Percentiles rank a stretch among this genome's conserved stretches.
Conservation (phyloP, 2,329 filamentous ascomycete species). For the Mollisia scopiformis region DNA sequence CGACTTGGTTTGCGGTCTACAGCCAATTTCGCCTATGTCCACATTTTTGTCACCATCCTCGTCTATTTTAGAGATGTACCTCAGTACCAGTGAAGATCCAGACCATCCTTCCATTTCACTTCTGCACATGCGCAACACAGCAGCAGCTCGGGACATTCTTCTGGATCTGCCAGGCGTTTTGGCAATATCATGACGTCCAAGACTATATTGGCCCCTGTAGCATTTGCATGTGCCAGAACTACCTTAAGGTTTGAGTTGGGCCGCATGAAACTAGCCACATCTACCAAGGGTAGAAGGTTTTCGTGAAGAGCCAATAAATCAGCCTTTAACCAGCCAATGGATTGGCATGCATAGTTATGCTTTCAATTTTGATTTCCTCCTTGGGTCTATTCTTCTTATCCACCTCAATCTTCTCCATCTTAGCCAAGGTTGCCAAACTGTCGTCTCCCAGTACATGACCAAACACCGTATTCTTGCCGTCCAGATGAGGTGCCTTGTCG, state of each 20-base stretch:
- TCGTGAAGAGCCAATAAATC: background rate
- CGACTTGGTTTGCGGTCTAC: background rate
- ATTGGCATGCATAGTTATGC: slow-evolving; percentile 77
- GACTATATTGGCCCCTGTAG: background rate
- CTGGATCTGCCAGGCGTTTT: background rate
- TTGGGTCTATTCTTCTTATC: slow-evolving; percentile 80
- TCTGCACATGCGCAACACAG: too few relatives aligned
- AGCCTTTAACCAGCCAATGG: slow-evolving; percentile 62
- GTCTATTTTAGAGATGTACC: background rate
- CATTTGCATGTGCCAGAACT: background rate
- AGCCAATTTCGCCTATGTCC: background rate
- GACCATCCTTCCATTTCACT: background rate
- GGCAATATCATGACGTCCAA: too few relatives aligned
- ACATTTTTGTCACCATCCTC: background rate
- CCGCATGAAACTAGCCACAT: background rate
- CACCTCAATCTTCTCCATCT: slow-evolving; percentile 71
- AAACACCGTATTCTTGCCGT: slow-evolving; percentile 85
- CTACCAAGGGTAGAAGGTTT: background rate
- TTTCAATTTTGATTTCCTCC: slow-evolving; percentile 67
- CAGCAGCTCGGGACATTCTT: background rate
- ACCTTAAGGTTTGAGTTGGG: background rate
- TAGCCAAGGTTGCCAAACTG: slow-evolving; percentile 65
- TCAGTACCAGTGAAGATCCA: background rate
- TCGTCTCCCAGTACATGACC: slow-evolving; percentile 72
- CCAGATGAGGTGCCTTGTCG: slow-evolving; percentile 77